A percentile compares a stretch with the other conserved stretches of the same genome.
Conservation (phyloP, 495 filamentous ascomycete genomes). For the Lichenothelia convexa region DNA sequence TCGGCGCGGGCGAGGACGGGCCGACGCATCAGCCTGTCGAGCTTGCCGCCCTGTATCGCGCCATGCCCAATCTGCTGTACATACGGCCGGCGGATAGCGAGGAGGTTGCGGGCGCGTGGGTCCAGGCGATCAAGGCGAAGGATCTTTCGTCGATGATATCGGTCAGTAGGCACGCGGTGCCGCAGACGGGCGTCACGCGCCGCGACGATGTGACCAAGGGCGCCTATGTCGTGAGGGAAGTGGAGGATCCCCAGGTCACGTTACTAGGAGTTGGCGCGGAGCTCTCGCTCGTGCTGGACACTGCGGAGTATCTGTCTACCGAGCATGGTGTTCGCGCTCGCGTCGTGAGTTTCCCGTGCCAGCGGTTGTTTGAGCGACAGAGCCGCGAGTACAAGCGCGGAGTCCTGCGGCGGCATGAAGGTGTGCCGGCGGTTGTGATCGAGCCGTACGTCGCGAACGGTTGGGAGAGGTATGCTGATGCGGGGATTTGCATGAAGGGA, state of each 20-base stretch:
- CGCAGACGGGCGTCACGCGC: constrained; percentile 21
- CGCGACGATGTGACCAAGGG: constrained; percentile 23
- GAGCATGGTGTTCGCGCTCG: constrained; percentile 23
- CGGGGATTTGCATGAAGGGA: constrained; percentile 25
- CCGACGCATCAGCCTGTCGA: constrained; percentile 6
- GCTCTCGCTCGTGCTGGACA: constrained; percentile 25
- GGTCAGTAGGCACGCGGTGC: constrained; percentile 24
- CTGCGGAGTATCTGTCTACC: constrained; percentile 12
- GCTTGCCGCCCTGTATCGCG: constrained; percentile 3
- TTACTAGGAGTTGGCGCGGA: constrained; percentile 29
- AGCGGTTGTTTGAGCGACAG: constrained; percentile 32
- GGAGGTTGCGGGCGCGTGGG: constrained; percentile 3
- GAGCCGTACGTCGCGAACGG: constrained; percentile 35
- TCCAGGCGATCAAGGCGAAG: constrained; percentile 25
- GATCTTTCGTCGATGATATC: constrained; percentile 27
- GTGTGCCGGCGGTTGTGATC: constrained; percentile 29
- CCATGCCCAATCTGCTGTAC: constrained; percentile 5
- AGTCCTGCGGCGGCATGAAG: constrained; percentile 14
- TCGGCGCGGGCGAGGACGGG: constrained; percentile 5
- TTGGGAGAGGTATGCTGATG: constrained; percentile 39
- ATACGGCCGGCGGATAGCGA: constrained; percentile 3
- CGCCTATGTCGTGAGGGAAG: constrained; percentile 27
- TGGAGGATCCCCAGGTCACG: constrained; percentile 22
- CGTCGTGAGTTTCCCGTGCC: constrained; percentile 35
- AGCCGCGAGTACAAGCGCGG: constrained; percentile 27